Conservation (phyloP, 805 yeast genomes). For the Wickerhamiella azymoides region DNA sequence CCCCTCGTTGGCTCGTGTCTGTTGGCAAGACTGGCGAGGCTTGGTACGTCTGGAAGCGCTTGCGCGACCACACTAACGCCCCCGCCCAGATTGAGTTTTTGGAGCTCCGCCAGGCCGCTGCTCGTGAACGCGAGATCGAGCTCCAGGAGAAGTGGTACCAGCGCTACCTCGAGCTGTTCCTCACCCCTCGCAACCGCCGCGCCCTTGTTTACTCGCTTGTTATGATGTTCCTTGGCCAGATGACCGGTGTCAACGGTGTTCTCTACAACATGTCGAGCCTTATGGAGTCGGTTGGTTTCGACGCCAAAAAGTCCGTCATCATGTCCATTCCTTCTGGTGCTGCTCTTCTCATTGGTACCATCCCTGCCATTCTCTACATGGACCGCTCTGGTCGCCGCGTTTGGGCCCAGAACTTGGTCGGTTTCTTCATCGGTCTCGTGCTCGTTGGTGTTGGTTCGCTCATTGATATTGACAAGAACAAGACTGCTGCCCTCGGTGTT, state of each 20-base stretch:
- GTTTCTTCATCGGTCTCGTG: conserved; percentile 46
- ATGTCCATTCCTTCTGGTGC: conserved; percentile 64
- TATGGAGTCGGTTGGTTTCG: conserved; percentile 42
- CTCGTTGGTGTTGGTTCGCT: conserved; percentile 41
- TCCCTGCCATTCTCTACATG: conserved; percentile 43
- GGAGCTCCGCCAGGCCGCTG: conserved; percentile 41
- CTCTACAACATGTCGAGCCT: conserved; percentile 50
- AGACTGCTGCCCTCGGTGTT: conserved; percentile 40
- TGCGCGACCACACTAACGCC: conserved; percentile 34
- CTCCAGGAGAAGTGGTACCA: conserved; percentile 28
- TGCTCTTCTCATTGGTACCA: conserved; percentile 44
- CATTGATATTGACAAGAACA: conserved; percentile 24
- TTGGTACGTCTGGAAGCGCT: conserved; percentile 33
- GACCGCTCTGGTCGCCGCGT: conserved; percentile 31
- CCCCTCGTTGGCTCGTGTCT: conserved; percentile 45
- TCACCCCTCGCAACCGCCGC: conserved; percentile 44
- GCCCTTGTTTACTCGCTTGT: conserved; percentile 43
- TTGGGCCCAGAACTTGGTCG: conserved; percentile 45
- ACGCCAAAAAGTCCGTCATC: conserved; percentile 37
- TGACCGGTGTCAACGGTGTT: conserved; percentile 55
- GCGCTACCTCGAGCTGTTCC: conserved; percentile 38
- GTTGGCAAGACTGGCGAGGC: conserved; percentile 40
- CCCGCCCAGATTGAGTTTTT: conserved; percentile 39
- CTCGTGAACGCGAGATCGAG: conserved; percentile 27
- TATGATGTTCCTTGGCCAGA: conserved; percentile 34